These are phyloP conservation scores for Gossypium gossypioides DNA, from an alignment of 441 rosid species.

Conservation along the genomic window DNA sequence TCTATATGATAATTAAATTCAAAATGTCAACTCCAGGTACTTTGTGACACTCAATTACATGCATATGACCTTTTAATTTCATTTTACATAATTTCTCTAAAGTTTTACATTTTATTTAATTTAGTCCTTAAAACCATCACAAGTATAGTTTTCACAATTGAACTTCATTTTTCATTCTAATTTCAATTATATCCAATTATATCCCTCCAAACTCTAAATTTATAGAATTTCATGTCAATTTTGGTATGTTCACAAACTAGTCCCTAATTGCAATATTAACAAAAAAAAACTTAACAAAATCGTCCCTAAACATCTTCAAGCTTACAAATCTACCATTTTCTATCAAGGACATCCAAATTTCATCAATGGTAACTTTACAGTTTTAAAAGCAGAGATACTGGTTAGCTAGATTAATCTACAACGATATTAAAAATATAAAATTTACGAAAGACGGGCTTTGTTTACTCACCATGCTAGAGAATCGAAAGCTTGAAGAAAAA, in stretches of 20 bases:
- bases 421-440: no score
- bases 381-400: no score
- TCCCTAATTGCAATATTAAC: neutral
- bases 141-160: neutral
- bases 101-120: no score
- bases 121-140: neutral
- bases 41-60: neutral
- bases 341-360: neutral
- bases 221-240: no score
- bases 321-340: neutral
- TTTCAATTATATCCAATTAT: neutral
- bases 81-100: neutral
- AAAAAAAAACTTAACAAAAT: neutral
- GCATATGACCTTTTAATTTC: neutral
- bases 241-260: neutral
- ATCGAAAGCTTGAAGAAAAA: no score
- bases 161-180: neutral
- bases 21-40: neutral
- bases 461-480: no score
- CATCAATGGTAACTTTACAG: no score
- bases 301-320: neutral
- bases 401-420: no score
- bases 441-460: no score
- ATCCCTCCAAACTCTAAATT: neutral
- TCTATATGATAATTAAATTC: neutral